These are phyloP conservation scores for Mediolabrus comicus DNA, from an alignment of 108 stramenopile species.

Conservation along the genomic window DNA sequence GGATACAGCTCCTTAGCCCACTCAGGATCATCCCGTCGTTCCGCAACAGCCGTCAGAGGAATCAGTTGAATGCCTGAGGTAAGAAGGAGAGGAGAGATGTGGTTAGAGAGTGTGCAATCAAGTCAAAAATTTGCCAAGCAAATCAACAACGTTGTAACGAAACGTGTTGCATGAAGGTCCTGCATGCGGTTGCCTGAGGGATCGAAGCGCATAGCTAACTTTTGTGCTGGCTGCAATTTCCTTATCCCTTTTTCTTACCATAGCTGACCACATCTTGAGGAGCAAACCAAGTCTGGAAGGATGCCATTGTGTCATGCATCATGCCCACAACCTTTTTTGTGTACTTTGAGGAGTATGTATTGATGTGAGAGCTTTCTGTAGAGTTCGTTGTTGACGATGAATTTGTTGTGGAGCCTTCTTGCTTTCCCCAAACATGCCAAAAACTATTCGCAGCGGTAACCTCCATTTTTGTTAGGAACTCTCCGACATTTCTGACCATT, in stretches of 20 bases:
- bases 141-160: too few species aligned
- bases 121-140: too few species aligned
- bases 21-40: slow-evolving; percentile 73
- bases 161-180: too few species aligned
- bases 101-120: too few species aligned
- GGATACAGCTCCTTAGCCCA: slow-evolving; percentile 76
- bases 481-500: slow-evolving; percentile 67
- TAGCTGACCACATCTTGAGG: slow-evolving; percentile 60
- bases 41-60: slow-evolving; percentile 85
- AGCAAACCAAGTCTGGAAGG: slow-evolving; percentile 76
- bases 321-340: slow-evolving; percentile 69
- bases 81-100: too few species aligned
- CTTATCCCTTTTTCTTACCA: too few species aligned
- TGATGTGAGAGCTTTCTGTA: slow-evolving; percentile 11
- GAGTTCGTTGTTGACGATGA: background rate
- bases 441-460: slow-evolving; percentile 80
- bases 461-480: slow-evolving; percentile 82
- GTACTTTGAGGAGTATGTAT: slow-evolving; percentile 64
- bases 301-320: slow-evolving; percentile 61
- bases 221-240: too few species aligned
- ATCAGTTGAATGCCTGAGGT: slow-evolving; percentile 91
- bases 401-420: background rate
- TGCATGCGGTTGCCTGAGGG: too few species aligned
- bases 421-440: slow-evolving; percentile 76
- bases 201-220: too few species aligned